Evolutionary conservation across 208 protist species (phyloP), one percentile per base, ranked within the genome.

Genomic region (Phytomonas sp.): DNA sequence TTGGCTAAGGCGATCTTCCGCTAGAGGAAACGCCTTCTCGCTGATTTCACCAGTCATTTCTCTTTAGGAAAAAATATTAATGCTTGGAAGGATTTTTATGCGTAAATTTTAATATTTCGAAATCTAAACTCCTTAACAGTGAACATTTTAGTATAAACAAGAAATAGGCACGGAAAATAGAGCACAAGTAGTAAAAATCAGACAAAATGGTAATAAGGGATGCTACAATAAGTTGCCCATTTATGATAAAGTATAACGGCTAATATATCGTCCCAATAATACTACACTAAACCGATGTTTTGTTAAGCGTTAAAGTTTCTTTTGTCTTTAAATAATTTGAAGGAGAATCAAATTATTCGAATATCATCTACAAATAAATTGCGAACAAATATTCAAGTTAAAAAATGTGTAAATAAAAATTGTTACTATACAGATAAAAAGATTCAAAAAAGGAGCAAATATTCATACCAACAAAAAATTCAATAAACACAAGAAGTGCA

Each of bases 11-110:
- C 98, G 87, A 70, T 98, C 95, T 74, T 86, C 83, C 33, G 98
- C 98, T 34, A 99, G 94, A 61, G 99, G 99, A 79, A 98, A 99
- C 29, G 98, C 98, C 95, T 99, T 99, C 74, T 98, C 95, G 86
- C 94, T 98, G 61, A 97, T 87, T 75, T 97, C 89, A 76, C 82
- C 76, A 71, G 87, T 89, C 90, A 94, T 95, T 80, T 80, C 78
- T 85, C 76, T 31, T 64, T 59, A 56, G 46, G 71, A 64, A 60
- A 61, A 36, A 60, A 36, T 68, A 46, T 43, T 70, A 66, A 59
- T 64, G 68, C 28, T 28, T 23, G 72, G 56, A 31, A 29, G 30
- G 33, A 46, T 40, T 29, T 26, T 31, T 59, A 61, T 30, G 43
- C 29, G 30, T 60, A 66, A 56, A 51, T 51, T 51, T 51, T 51